These are phyloP conservation scores for Solanum pinnatisectum DNA, from an alignment of 257 asterid species.

Conservation along the genomic window DNA sequence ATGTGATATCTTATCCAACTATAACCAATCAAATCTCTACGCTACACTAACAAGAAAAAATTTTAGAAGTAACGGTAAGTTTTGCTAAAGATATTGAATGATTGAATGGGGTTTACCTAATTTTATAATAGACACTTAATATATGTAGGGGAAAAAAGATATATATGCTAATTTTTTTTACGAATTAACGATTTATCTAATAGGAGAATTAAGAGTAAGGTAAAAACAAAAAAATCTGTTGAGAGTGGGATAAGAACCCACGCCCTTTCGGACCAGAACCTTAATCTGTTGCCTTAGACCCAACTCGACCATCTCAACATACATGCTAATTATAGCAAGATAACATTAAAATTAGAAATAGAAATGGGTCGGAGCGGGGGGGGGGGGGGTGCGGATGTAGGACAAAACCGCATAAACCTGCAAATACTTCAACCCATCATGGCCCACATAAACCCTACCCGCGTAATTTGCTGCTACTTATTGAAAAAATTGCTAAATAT, in stretches of 20 bases:
- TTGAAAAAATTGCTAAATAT: too few relatives aligned
- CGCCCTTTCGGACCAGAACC: conserved; percentile 99
- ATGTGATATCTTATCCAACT: conserved; percentile 1
- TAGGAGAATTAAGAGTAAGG: too few relatives aligned
- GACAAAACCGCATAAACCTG: too few relatives aligned
- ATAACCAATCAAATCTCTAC: too few relatives aligned
- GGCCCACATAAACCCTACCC: too few relatives aligned
- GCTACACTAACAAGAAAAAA: too few relatives aligned
- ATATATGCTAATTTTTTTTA: background rate
- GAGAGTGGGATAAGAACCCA: conserved; percentile 96
- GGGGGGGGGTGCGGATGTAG: too few relatives aligned
- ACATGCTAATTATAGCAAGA: conserved; percentile 97
- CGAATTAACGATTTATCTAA: background rate
- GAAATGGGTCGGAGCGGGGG: too few relatives aligned
- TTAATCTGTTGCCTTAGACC: conserved; percentile 99
- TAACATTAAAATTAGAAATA: conserved; percentile 40
- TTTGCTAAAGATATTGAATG: too few relatives aligned
- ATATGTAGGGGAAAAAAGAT: background rate
- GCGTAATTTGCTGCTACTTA: too few relatives aligned
- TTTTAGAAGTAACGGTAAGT: background rate
- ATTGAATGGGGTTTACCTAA: background rate
- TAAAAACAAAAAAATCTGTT: conserved; percentile 36
- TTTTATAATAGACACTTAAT: too few relatives aligned
- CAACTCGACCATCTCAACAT: conserved; percentile 96
- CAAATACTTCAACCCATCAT: too few relatives aligned